These are phyloP conservation scores for Botrytis fragariae DNA, from an alignment of 2,329 filamentous ascomycete genomes.

Conservation along the genomic window DNA sequence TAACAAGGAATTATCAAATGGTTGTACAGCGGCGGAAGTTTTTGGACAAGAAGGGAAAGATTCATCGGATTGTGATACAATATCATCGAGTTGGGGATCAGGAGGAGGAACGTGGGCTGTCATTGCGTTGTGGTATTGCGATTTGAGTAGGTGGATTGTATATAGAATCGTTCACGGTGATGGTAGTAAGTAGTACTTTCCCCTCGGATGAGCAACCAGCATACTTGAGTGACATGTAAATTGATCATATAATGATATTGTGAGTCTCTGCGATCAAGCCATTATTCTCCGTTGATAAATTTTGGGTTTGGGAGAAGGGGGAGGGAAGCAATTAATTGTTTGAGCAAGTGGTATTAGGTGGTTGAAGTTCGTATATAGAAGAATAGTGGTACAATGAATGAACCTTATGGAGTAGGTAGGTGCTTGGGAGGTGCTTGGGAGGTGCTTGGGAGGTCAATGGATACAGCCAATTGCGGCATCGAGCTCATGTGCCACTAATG, in stretches of 20 bases:
- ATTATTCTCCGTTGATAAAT: neutral
- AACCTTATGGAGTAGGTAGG: neutral
- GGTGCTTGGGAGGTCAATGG: neutral
- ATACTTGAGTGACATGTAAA: slow-evolving; percentile 24
- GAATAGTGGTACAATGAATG: neutral
- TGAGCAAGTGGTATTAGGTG: neutral
- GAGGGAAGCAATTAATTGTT: neutral
- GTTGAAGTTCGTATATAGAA: neutral
- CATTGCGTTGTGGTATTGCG: slow-evolving; percentile 25
- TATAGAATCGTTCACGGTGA: slow-evolving; percentile 18
- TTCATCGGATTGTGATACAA: slow-evolving; percentile 35
- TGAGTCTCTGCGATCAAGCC: neutral
- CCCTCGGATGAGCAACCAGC: slow-evolving; percentile 21
- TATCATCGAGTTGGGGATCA: slow-evolving; percentile 33
- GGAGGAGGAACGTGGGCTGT: slow-evolving; percentile 30
- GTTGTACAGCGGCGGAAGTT: slow-evolving; percentile 34
- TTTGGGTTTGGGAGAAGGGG: neutral
- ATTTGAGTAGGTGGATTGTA: neutral
- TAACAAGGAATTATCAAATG: slow-evolving; percentile 28
- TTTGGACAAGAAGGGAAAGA: slow-evolving; percentile 31
- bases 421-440: neutral
- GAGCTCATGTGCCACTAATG: neutral
- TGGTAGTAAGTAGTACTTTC: slow-evolving; percentile 27
- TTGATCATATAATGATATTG: neutral
- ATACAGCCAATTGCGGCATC: neutral